Evolutionary conservation across 2,329 filamentous ascomycete species (phyloP), one percentile per base, ranked within the genome.

Genomic region (Penicillium psychrosexuale): DNA sequence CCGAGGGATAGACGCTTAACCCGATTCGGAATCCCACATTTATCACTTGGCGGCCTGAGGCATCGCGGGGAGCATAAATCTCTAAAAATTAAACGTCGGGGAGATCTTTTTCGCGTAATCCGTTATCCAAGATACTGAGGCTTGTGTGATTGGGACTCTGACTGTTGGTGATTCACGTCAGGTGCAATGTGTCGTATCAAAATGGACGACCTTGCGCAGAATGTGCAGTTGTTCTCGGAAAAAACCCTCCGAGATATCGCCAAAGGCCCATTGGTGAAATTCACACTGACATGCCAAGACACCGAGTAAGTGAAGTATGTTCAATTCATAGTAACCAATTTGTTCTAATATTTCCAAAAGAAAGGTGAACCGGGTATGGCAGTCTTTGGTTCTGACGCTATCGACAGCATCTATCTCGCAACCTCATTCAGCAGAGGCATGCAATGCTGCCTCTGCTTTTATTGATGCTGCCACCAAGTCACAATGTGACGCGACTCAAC

Each of bases 381-480:
- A 70, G 40, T 72, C 68, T 42, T 59, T 80, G 30, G 60, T 76
- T 40, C 61, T 69, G 55, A 79, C 77, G 42, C 72, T 76, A 57
- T 69, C 69, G 27, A 70, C 65, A 27, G 66, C 71, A 17, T 70
- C 69, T 37, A 66, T 77, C 42, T 67, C 74, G 17, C 66, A 67
- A 57, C 61, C 61, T 37, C 77, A 80, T 65, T 72, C 71, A 15
- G 69, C 72, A 24, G 70, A 73, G 7, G 71, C 72, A 36, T 77
- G 75, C 57, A 79, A 78, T 69, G 72, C 76, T 7, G 50, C 78
- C 28, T 75, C 74, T 53, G 72, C 72, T 19, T 78, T 77, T 49
- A 60, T 80, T 22, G 71, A 77, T 57, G 67, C 71, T 12, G 70
- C 72, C 9, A 53, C 63, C 15, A 59, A 61, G 12, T 75, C 77